phyloP scores from a whole-genome alignment of 2,329 filamentous ascomycete genomes.

The Scytalidium lignicola region DNA sequence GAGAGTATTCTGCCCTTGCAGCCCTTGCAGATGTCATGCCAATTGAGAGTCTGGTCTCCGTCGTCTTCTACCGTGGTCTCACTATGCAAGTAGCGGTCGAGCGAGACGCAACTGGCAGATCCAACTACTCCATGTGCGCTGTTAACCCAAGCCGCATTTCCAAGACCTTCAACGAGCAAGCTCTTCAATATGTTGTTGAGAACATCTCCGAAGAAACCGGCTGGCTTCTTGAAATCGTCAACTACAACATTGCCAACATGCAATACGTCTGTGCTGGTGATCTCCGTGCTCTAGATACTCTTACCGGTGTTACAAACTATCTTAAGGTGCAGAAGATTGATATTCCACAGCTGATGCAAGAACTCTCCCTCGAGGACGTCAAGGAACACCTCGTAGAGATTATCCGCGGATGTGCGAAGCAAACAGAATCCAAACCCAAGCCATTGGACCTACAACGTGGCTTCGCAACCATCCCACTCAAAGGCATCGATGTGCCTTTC shows the following conservation, averaged over 20 bases:
- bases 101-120: slow-evolving; percentile 85
- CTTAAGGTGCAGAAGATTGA: slow-evolving; percentile 96
- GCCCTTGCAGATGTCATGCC: slow-evolving; percentile 98
- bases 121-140: slow-evolving; percentile 99
- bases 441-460: slow-evolving; percentile 90
- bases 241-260: slow-evolving; percentile 76
- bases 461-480: slow-evolving; percentile 93
- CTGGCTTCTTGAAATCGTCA: slow-evolving; percentile 98
- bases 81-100: slow-evolving; percentile 99
- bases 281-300: slow-evolving; percentile 64
- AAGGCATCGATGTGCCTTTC: slow-evolving; percentile 98
- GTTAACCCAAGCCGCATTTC: slow-evolving; percentile 98
- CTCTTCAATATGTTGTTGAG: slow-evolving; percentile 92
- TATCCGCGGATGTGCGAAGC: slow-evolving; percentile 80
- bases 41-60: slow-evolving; percentile 96
- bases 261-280: slow-evolving; percentile 71
- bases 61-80: slow-evolving; percentile 97
- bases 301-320: slow-evolving; percentile 74
- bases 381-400: slow-evolving; percentile 87
- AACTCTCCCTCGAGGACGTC: slow-evolving; percentile 81
- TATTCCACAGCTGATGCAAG: slow-evolving; percentile 86
- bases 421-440: slow-evolving; percentile 81
- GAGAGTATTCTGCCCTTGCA: slow-evolving; percentile 95
- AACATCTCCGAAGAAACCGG: slow-evolving; percentile 90
- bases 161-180: slow-evolving; percentile 98